Conservation (phyloP, 2,329 filamentous ascomycete species). For the Paecilomyces niveus region DNA sequence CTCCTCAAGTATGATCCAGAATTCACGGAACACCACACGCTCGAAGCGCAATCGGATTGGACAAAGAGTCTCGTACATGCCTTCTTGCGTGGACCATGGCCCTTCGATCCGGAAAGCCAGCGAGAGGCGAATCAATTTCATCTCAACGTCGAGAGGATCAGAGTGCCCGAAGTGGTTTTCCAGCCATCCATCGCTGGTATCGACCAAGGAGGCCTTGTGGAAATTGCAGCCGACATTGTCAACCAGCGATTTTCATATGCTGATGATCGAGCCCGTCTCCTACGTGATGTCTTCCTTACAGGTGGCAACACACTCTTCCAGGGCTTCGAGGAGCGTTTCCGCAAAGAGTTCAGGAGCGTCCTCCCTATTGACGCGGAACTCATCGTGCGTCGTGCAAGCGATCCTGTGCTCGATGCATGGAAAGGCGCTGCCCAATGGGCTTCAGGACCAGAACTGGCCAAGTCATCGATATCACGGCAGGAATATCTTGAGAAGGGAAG, state of each 20-base stretch:
- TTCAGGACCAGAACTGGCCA: constrained; percentile 48
- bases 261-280: constrained; percentile 58
- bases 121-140: constrained; percentile 82
- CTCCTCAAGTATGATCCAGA: constrained; percentile 77
- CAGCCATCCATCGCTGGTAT: constrained; percentile 85
- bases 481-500: constrained; percentile 89
- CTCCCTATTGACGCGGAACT: constrained; percentile 63
- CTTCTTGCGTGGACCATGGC: constrained; percentile 79
- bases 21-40: constrained; percentile 87
- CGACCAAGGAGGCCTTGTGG: constrained; percentile 87
- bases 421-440: constrained; percentile 86
- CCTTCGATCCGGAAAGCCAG: constrained; percentile 73
- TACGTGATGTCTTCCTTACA: constrained; percentile 85
- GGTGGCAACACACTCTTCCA: constrained; percentile 86
- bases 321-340: constrained; percentile 77
- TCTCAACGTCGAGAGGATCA: constrained; percentile 92
- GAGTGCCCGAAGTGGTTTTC: constrained; percentile 88
- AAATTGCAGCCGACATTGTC: constrained; percentile 85
- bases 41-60: constrained; percentile 92
- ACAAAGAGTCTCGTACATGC: constrained; percentile 85
- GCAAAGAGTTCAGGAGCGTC: constrained; percentile 63
- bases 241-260: constrained; percentile 64
- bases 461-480: constrained; percentile 63
- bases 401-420: constrained; percentile 85
- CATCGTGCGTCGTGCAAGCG: constrained; percentile 63